Conservation (phyloP, 805 yeast species). For the Yarrowia keelungensis region DNA sequence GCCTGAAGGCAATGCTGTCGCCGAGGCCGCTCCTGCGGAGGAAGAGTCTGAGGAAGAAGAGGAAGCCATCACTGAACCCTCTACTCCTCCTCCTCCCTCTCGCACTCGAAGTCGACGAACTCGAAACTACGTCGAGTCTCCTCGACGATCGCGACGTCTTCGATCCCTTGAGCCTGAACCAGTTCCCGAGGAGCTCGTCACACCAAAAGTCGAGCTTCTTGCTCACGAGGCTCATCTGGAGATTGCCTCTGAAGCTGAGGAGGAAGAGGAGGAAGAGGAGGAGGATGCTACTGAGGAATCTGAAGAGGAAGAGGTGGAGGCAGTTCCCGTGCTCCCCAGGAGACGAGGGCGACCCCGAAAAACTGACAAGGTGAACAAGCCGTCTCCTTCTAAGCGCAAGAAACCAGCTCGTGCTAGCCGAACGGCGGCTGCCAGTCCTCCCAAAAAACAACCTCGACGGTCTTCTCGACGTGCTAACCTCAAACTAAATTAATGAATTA, state of each 20-base stretch:
- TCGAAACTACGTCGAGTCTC: conserved; percentile 20
- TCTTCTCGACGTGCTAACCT: conserved; percentile 28
- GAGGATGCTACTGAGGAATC: neutral
- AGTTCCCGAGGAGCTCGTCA: conserved; percentile 27
- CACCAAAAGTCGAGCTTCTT: conserved; percentile 19
- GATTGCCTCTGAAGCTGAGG: conserved; percentile 12
- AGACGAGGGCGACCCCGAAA: conserved; percentile 13
- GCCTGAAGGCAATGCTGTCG: neutral
- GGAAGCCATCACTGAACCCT: neutral
- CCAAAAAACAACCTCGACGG: conserved; percentile 15
- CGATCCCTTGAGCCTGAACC: conserved; percentile 37
- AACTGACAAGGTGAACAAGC: conserved; percentile 15
- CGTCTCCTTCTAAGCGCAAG: conserved; percentile 11
- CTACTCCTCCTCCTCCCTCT: conserved; percentile 8
- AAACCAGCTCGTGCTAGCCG: neutral
- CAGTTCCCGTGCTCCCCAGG: conserved; percentile 16
- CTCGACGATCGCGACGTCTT: conserved; percentile 22
- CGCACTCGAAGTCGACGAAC: conserved; percentile 1
- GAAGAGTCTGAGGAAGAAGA: conserved; percentile 1
- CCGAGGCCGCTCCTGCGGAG: conserved; percentile 1
- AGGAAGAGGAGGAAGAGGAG: neutral
- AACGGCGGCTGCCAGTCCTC: conserved; percentile 1
- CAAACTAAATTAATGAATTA: conserved; percentile 2
- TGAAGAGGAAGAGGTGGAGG: neutral
- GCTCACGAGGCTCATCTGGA: conserved; percentile 27